Base-by-base conservation (phyloP, 208 protist species). In the Leishmania tropica region DNA sequence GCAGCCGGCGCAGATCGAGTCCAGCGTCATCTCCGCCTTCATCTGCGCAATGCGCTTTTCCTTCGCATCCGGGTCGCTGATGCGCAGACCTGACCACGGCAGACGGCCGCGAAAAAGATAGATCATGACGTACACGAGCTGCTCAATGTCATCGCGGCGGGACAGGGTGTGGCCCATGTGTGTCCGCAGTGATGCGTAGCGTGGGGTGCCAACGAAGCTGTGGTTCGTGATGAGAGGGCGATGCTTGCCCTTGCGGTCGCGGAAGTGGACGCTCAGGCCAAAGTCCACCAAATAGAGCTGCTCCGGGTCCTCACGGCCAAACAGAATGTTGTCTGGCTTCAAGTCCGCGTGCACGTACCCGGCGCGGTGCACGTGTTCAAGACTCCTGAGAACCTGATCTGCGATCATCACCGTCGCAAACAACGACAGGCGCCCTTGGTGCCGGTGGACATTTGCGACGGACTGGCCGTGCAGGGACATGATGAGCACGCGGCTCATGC, bases 371-470 rank as follows among this genome's bases (percentile, higher is more conserved):
- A 99, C 79, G 86, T 95, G 98, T 85, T 99, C 95, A 35, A 99
- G 84, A 47, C 99, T 89, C 42, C 88, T 88, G 21, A 99, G 88
- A 42, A 99, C 89, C 85, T 99, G 98, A 76, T 99, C 97, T 7
- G 98, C 99, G 0, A 99, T 84, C 97, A 99, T 99, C 15, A 99
- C 89, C 31, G 99, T 96, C 10, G 99, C 99, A 87, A 99, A 99
- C 28, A 99, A 81, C 21, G 93, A 97, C 76, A 99, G 99, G 54
- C 90, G 92, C 37, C 92, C 80, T 21, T 84, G 78, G 67, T 83
- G 78, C 71, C 97, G 93, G n/a, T 90, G 81, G 42, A 91, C 81
- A 28, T 99, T 98, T 76, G 99, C 99, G 15, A 99, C 90, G 31
- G 95, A 98, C 48, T 98, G 96, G 1, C 99, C 99, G 3, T 99